Evolutionary conservation across 805 yeast species (phyloP), one percentile per base, ranked within the genome.

Genomic region (fission yeast (Schizosaccharomyces pombe)): DNA sequence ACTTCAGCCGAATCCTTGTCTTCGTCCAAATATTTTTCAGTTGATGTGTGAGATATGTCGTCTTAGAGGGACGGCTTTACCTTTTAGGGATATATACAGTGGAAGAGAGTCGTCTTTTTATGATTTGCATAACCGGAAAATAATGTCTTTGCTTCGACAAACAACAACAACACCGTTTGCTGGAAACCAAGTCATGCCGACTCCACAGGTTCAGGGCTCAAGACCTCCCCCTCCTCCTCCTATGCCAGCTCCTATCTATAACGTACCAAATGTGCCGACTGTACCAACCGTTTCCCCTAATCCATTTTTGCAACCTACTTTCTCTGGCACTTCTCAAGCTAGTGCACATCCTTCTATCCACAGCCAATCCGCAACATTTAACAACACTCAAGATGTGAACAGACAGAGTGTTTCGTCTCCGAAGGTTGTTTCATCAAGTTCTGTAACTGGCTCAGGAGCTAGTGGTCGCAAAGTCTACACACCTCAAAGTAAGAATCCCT

Each of bases 21-120:
- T 75, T 59, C 74, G 98, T 62, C 97, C 97, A 1, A 87, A 85
- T 64, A 78, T 85, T 16, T 85, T 79, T 59, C 96, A 87, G 66
- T 81, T 89, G 0, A 62, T 80, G 56, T 65, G 68, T 55, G 83
- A 79, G 59, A 63, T 86, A 34, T 78, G 81, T 64, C 67, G 76
- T 49, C 69, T 86, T 64, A 67, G 77, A 54, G 77, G 77, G 33
- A 70, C 75, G 56, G 71, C 75, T 54, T 69, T 73, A 19, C 80
- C 82, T 1, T 67, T 76, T 31, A 19, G 34, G 16, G 57, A 58
- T 24, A 53, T 47, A 2, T 54, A 54, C 52, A 22, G 39, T 14
- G 43, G 60, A 52, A 53, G 14, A 14, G 33, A 49, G 6, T 24
- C 49, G 8, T 43, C 49, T 24, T 43, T 22, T 26, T 26, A 22